A percentile compares a stretch with the other conserved stretches of the same genome.
Conservation (phyloP, 2,329 filamentous ascomycete species). For the Hymenoscyphus albidus region DNA sequence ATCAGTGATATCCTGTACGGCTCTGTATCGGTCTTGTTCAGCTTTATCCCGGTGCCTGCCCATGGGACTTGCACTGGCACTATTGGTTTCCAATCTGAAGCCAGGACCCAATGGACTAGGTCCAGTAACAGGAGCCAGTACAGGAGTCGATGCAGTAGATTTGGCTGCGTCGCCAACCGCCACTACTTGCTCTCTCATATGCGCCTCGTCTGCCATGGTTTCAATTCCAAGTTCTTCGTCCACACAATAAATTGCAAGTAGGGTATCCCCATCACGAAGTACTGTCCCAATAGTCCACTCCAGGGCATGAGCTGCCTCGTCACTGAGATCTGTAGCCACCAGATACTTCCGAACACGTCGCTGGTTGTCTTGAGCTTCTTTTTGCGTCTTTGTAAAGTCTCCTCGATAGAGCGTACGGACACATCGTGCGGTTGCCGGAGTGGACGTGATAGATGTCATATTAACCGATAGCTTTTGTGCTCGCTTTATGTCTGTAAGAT, state of each 20-base stretch:
- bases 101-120: constrained; percentile 25
- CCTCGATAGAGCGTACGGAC: constrained; percentile 89
- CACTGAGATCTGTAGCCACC: constrained; percentile 91
- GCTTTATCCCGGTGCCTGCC: constrained; percentile 52
- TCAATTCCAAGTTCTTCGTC: constrained; percentile 75
- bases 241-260: constrained; percentile 89
- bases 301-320: constrained; percentile 89
- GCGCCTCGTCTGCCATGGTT: constrained; percentile 56
- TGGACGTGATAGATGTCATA: constrained; percentile 74
- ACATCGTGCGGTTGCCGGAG: constrained; percentile 71
- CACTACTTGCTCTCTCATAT: constrained; percentile 71
- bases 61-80: constrained; percentile 30
- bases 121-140: constrained; percentile 17
- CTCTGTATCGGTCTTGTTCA: constrained; percentile 75
- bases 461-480: constrained; percentile 81
- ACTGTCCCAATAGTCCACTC: constrained; percentile 98
- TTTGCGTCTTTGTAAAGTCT: constrained; percentile 72
- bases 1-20: constrained; percentile 79
- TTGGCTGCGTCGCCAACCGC: constrained; percentile 57
- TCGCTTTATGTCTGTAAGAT: constrained; percentile 77
- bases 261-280: constrained; percentile 86
- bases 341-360: constrained; percentile 83
- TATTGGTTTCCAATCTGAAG: constrained; percentile 24
- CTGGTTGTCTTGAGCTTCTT: constrained; percentile 73
- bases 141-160: constrained; percentile 32